A percentile compares a stretch with the other conserved stretches of the same genome.
These are phyloP conservation scores for Ustilago shanxiensis DNA, from an alignment of 1,284 basidiomycete species.

Conservation along the genomic window DNA sequence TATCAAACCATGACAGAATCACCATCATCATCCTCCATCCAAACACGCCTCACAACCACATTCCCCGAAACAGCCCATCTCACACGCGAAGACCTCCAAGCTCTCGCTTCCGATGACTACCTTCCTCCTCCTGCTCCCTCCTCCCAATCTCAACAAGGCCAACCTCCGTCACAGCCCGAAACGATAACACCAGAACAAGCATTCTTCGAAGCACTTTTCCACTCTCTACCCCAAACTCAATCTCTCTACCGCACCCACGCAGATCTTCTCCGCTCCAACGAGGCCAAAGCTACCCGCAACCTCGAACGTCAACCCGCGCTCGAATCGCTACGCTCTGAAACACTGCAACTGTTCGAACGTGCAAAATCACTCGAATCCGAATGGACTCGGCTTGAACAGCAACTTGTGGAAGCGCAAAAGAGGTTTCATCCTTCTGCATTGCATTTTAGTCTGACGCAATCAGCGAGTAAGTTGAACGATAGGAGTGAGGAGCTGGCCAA, in stretches of 20 bases:
- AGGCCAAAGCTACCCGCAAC: constrained; percentile 57
- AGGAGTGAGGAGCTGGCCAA: constrained; percentile 62
- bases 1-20: constrained; percentile 30
- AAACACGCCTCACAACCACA: constrained; percentile 48
- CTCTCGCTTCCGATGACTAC: constrained; percentile 40
- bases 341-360: constrained; percentile 54
- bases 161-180: constrained; percentile 11
- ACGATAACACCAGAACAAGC: constrained; percentile 23
- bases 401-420: constrained; percentile 57
- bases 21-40: constrained; percentile 24
- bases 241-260: constrained; percentile 43
- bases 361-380: constrained; percentile 51
- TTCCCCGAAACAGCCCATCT: constrained; percentile 56
- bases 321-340: constrained; percentile 56
- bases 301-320: constrained; percentile 52
- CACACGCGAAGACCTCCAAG: constrained; percentile 52
- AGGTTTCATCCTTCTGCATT: constrained; percentile 60
- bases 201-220: constrained; percentile 58
- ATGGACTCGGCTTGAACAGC: constrained; percentile 43
- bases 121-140: background rate
- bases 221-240: constrained; percentile 50
- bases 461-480: constrained; percentile 56
- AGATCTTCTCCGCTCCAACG: constrained; percentile 46
- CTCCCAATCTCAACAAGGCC: background rate
- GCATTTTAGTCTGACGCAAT: constrained; percentile 52